Evolutionary conservation across 805 yeast species (phyloP).

Genomic region (Wickerhamomyces pijperi): DNA sequence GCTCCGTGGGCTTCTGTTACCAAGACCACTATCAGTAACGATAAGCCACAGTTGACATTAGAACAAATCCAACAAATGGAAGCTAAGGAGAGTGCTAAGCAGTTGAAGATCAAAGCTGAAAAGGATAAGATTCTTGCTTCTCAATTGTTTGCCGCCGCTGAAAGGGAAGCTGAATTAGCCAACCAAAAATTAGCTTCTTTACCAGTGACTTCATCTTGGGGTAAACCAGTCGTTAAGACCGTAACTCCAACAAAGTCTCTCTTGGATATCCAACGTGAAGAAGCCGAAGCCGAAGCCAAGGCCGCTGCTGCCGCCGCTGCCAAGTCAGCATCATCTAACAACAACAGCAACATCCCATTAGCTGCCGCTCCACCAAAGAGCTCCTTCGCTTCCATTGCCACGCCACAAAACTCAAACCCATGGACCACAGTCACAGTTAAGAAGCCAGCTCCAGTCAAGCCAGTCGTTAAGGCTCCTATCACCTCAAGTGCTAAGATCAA

Average conservation of each 20-base stretch:
- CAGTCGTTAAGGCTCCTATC: constrained; percentile 5
- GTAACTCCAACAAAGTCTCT: constrained; percentile 34
- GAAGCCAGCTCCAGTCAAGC: constrained; percentile 8
- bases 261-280: constrained; percentile 54
- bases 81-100: constrained; percentile 34
- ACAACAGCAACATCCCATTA: constrained; percentile 5
- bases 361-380: constrained; percentile 3
- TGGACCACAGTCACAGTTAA: constrained; percentile 29
- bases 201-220: constrained; percentile 29
- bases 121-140: constrained; percentile 13
- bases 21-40: constrained; percentile 12
- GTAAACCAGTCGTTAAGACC: constrained; percentile 13
- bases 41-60: constrained; percentile 32
- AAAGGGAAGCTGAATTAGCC: constrained; percentile 8
- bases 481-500: constrained; percentile 11
- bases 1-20: constrained; percentile 70
- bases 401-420: constrained; percentile 11
- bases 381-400: constrained; percentile 17
- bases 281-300: constrained; percentile 25
- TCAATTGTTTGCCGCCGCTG: constrained; percentile 11
- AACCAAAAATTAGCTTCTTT: constrained; percentile 14
- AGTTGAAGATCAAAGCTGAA: constrained; percentile 24
- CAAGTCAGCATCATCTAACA: not conserved
- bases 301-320: not conserved
- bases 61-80: constrained; percentile 38